Evolutionary conservation across 2,329 filamentous ascomycete genomes (phyloP), one percentile per base, ranked within the genome.

Genomic region (Plenodomus biglobosus): DNA sequence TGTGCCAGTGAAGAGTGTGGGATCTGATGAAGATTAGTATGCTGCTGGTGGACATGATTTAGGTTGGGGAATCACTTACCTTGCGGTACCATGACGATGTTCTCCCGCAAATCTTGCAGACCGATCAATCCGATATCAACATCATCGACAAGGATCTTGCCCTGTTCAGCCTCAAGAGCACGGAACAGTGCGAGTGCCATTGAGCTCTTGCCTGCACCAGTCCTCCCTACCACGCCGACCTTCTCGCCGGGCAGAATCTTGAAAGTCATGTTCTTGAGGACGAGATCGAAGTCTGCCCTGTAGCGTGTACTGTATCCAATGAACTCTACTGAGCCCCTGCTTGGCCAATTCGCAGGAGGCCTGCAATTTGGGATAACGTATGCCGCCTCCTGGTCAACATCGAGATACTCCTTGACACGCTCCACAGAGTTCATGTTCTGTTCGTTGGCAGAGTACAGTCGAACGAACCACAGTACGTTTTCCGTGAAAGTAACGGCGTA

Each of bases 361-460:
- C 90, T 82, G 56, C 84, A 88, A 50, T 92, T 85, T 45, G 90
- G 85, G 35, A 95, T 82, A 35, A 95, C 78, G 1, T 88, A 80
- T 0, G 82, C 78, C 1, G 94, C 92, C 74, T 99, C 94, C 70
- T 96, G 92, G 62, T 97, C 92, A 1, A 99, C 88, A 38, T 97
- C 90, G 30, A 97, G 82, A 67, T 97, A 99, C 70, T 99, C 94
- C 76, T 96, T 95, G 67, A 99, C 87, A 65, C 94, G 89, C 75
- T 99, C 94, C 40, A 97, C 92, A 2, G 92, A 92, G 74, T 99
- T 99, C 94, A 99, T 97, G 74, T 96, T 97, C 73, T 99, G 94
- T 75, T 99, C 94, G 65, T 97, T 96, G 67, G 89, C 85, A 0
- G 92, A 87, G 70, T 99, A 99, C 13, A 96, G 80, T 39, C 94